Base-by-base conservation (phyloP, 2,329 filamentous ascomycete genomes). In the Trichoderma koningii region DNA sequence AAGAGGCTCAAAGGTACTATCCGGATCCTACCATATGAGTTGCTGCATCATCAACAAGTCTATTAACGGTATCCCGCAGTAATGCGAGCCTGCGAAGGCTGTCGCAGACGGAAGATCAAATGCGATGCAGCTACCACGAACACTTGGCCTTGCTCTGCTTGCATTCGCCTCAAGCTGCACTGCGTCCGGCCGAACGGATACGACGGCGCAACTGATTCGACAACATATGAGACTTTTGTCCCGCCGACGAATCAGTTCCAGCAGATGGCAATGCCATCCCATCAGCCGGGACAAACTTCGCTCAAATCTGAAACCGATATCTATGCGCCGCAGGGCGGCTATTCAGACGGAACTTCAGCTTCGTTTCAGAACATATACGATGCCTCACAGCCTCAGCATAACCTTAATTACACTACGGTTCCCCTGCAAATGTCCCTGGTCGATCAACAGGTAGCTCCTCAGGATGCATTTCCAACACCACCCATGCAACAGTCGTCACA, bases 71-170 rank as follows among this genome's bases (percentile, higher is more conserved):
- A 10, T 23, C 19, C 2, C 48, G 21, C 69, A 96, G 94, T 97
- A 60, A 97, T 97, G 93, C 89, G 95, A 81, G 95, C 94, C 64
- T 98, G 94, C 77, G 94, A 97, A 79, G 94, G 94, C 67, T 98
- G 94, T 75, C 87, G 94, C 68, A 89, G 93, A 78, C 87, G 94
- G 73, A 99, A 99, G 79, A 99, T 99, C 76, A 97, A 97, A 77
- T 99, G 94, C 79, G 95, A 98, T 80, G 93, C 94, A 60, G 94
- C 94, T 21, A 97, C 94, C 15, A 97, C 93, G 47, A 97, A 98
- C 76, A 93, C 92, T 44, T 98, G 95, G 94, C 95, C 95, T 30
- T 98, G 94, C 77, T 95, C 93, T 47, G 92, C 95, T 42, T 99
- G 94, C 76, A 90, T 93, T 68, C 87, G 94, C 55, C 82, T 98